Conservation (phyloP, 2,329 filamentous ascomycete species). For the Monilinia laxa region DNA sequence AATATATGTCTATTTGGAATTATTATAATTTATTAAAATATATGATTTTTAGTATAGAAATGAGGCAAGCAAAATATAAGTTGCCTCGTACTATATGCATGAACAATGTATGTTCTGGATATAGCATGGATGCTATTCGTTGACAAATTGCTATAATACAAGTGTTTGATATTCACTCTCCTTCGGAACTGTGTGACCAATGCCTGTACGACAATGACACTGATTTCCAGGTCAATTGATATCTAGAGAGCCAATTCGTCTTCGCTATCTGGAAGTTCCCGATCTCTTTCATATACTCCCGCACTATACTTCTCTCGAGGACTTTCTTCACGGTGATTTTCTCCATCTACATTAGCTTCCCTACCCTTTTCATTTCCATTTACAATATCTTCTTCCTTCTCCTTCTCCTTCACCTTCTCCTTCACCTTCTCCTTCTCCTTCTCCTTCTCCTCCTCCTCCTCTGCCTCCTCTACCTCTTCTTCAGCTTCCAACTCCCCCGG, state of each 20-base stretch:
- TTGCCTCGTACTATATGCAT: too few relatives aligned
- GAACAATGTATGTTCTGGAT: too few relatives aligned
- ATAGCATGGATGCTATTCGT: too few relatives aligned
- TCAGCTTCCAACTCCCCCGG: constrained; percentile 29
- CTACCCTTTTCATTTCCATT: constrained; percentile 11
- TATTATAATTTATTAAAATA: too few relatives aligned
- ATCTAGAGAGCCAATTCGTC: constrained; percentile 28
- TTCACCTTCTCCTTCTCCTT: constrained; percentile 20
- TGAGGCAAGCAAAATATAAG: too few relatives aligned
- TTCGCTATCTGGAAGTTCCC: constrained; percentile 30
- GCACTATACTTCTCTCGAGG: not conserved
- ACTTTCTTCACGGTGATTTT: too few relatives aligned
- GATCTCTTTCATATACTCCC: not conserved
- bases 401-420: constrained; percentile 16
- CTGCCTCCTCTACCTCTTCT: constrained; percentile 21
- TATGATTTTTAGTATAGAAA: too few relatives aligned
- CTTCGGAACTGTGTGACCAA: too few relatives aligned
- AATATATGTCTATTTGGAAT: too few relatives aligned
- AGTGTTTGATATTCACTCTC: too few relatives aligned
- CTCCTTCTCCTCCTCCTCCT: constrained; percentile 18
- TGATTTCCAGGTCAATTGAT: not conserved
- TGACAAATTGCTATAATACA: too few relatives aligned
- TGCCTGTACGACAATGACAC: too few relatives aligned
- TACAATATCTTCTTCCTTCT: not conserved
- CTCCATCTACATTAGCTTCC: constrained; percentile 9